Evolutionary conservation across 2,329 filamentous ascomycete species (phyloP).

Genomic region (Paraphoma sp.): DNA sequence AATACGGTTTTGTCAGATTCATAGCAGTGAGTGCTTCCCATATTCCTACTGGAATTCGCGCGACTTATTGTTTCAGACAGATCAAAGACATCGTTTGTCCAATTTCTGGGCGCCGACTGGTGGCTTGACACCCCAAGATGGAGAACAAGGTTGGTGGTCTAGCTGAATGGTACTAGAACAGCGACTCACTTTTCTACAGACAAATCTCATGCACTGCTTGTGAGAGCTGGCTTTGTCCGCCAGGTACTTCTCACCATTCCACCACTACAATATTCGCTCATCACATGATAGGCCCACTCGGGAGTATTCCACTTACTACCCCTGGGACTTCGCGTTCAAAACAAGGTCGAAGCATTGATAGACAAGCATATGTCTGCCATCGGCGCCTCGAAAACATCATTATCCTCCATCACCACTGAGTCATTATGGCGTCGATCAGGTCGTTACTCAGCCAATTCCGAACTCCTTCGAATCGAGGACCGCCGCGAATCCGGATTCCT

Average conservation of each 20-base stretch:
- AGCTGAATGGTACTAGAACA: not conserved
- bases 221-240: constrained; percentile 55
- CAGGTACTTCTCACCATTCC: constrained; percentile 35
- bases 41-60: not conserved
- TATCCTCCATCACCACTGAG: constrained; percentile 87
- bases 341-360: constrained; percentile 84
- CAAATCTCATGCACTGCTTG: constrained; percentile 53
- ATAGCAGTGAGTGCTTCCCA: constrained; percentile 45
- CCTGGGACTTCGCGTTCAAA: constrained; percentile 82
- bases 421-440: constrained; percentile 83
- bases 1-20: constrained; percentile 26
- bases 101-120: constrained; percentile 81
- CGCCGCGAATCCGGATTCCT: constrained; percentile 77
- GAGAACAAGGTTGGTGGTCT: constrained; percentile 49
- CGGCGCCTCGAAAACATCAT: constrained; percentile 79
- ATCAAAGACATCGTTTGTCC: constrained; percentile 69
- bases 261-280: constrained; percentile 14
- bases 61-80: constrained; percentile 49
- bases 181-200: constrained; percentile 22
- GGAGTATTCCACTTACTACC: constrained; percentile 94
- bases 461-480: constrained; percentile 84
- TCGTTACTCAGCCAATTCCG: constrained; percentile 77
- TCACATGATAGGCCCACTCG: constrained; percentile 70
- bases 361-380: constrained; percentile 86
- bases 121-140: constrained; percentile 64